phyloP scores from a whole-genome alignment of 371 early-diverging fungal genomes.

The Mucor piriformis region DNA sequence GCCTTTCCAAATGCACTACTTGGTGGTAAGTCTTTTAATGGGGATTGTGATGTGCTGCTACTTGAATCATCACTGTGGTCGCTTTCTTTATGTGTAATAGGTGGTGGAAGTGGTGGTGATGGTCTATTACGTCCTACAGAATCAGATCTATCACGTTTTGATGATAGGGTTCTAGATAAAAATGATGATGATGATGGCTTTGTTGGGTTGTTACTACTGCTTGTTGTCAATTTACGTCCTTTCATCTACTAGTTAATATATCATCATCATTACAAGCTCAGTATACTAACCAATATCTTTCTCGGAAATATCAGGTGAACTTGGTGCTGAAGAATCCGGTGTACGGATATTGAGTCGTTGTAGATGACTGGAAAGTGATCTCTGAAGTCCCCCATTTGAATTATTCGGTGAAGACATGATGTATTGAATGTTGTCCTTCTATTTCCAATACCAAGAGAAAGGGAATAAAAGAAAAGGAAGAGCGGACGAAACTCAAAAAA shows the following conservation, averaged over 20 bases:
- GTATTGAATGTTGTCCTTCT: neutral
- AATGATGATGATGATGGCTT: constrained; percentile 36
- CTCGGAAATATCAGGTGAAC: constrained; percentile 36
- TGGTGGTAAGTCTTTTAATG: constrained; percentile 22
- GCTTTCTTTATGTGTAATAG: constrained; percentile 25
- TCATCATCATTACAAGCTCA: neutral
- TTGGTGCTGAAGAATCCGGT: constrained; percentile 24
- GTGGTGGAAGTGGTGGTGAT: constrained; percentile 32
- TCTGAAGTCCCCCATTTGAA: constrained; percentile 36
- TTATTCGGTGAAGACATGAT: constrained; percentile 43
- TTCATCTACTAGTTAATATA: neutral
- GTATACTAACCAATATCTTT: constrained; percentile 18
- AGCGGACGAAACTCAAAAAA: neutral
- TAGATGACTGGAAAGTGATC: constrained; percentile 52
- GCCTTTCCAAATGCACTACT: constrained; percentile 40
- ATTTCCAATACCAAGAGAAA: neutral
- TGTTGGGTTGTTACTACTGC: neutral
- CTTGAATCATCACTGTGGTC: constrained; percentile 28
- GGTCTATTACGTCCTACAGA: constrained; percentile 28
- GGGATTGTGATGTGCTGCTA: constrained; percentile 16
- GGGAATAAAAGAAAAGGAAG: neutral
- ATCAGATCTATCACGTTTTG: constrained; percentile 34
- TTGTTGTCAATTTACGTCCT: constrained; percentile 8
- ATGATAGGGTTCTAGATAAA: constrained; percentile 37
- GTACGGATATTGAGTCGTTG: constrained; percentile 44